A percentile compares a stretch with the other conserved stretches of the same genome.
phyloP scores from a whole-genome alignment of 192 early-diverging fungal species.

The Blastocladiella britannica region DNA sequence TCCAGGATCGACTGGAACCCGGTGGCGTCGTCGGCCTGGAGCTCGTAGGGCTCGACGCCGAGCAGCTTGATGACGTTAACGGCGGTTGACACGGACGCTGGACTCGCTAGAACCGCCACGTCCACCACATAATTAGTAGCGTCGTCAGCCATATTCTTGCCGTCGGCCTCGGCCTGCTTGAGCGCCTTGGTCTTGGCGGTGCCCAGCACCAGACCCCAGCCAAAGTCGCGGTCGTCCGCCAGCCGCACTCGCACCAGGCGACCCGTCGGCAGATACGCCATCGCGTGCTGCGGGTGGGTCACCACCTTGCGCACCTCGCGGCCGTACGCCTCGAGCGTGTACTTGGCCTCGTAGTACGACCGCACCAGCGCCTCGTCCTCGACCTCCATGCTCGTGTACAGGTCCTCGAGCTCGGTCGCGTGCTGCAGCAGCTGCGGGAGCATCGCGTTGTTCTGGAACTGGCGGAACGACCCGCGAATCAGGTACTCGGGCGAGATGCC shows the following conservation, averaged over 20 bases:
- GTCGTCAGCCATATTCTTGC: slow-evolving; percentile 3
- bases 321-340: slow-evolving; percentile 39
- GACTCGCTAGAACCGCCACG: too few species aligned
- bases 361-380: slow-evolving; percentile 46
- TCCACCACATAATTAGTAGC: slow-evolving; percentile 57
- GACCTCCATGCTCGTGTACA: slow-evolving; percentile 31
- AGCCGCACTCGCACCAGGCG: slow-evolving; percentile 49
- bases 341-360: slow-evolving; percentile 53
- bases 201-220: slow-evolving; percentile 75
- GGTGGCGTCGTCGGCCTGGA: neutral
- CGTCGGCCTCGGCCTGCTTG: neutral
- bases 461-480: slow-evolving; percentile 74
- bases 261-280: slow-evolving; percentile 71
- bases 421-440: slow-evolving; percentile 49
- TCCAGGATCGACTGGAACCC: neutral
- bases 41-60: too few species aligned
- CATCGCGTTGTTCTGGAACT: slow-evolving; percentile 70
- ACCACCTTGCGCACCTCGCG: slow-evolving; percentile 52
- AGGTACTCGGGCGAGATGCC: slow-evolving; percentile 81
- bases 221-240: slow-evolving; percentile 51
- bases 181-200: slow-evolving; percentile 31
- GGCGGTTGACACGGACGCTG: too few species aligned
- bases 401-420: slow-evolving; percentile 20
- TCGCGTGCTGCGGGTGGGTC: slow-evolving; percentile 55
- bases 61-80: too few species aligned